phyloP scores from a whole-genome alignment of 1,139 yeast genomes.

The Taphrina wiesneri region DNA sequence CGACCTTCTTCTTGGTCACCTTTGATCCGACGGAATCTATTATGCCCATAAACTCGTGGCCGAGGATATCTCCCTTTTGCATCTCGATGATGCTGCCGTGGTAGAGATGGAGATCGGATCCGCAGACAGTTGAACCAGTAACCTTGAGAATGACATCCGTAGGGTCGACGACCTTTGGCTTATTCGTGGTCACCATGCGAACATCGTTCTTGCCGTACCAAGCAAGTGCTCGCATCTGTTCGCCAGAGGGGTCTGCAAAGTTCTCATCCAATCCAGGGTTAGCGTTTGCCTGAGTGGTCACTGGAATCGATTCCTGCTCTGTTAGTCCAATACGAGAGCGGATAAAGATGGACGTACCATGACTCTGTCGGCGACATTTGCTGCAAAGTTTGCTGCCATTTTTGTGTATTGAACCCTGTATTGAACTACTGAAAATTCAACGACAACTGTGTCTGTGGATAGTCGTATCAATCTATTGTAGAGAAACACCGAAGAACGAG shows the following conservation, averaged over 20 bases:
- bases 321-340: not conserved
- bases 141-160: slow-evolving; percentile 53
- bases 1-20: slow-evolving; percentile 48
- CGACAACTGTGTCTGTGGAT: too few relatives aligned
- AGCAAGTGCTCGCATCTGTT: slow-evolving; percentile 35
- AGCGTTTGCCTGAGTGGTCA: slow-evolving; percentile 19
- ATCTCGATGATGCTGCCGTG: slow-evolving; percentile 42
- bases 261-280: slow-evolving; percentile 24
- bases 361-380: slow-evolving; percentile 19
- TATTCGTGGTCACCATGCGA: slow-evolving; percentile 44
- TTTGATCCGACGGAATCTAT: slow-evolving; percentile 49
- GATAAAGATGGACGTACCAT: slow-evolving; percentile 7
- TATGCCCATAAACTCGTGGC: slow-evolving; percentile 58
- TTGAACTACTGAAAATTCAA: too few relatives aligned
- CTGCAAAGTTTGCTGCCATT: slow-evolving; percentile 30
- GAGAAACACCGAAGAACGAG: too few relatives aligned
- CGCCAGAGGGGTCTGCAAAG: slow-evolving; percentile 27
- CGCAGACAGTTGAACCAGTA: slow-evolving; percentile 53
- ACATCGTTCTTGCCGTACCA: slow-evolving; percentile 35
- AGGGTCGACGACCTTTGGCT: slow-evolving; percentile 47
- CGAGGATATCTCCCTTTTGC: slow-evolving; percentile 53
- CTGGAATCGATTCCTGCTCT: slow-evolving; percentile 7
- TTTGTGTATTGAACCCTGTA: not conserved
- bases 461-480: too few relatives aligned
- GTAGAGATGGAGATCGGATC: slow-evolving; percentile 50